Evolutionary conservation across 495 filamentous ascomycete genomes (phyloP), one percentile per base, ranked within the genome.

Genomic region (Letharia columbiana): DNA sequence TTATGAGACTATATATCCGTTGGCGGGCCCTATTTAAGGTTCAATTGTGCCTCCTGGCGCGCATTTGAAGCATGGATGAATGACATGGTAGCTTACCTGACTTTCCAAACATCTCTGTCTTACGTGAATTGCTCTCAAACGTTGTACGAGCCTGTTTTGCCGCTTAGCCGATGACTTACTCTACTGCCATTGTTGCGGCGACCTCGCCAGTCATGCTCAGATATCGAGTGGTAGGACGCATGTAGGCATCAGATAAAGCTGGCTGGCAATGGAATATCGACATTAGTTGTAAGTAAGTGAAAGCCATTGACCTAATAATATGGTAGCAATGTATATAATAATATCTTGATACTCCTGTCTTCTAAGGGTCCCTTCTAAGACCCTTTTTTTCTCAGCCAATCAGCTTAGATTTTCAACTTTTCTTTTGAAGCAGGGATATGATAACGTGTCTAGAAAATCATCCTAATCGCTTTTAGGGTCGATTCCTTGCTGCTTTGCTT

Each of bases 1-100:
- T 63, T 63, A 3, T 65, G 59, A 33, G 67, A 60, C 62, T 50
- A 68, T 37, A 68, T 65, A 37, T 60, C 67, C 13, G 49, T 57
- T 15, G 52, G 35, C 10, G 67, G 31, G 1, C 37, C 58, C 67
- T 63, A 65, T 35, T n/a, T 37, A 11, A 65, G 56, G 15, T 61
- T 59, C 23, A 65, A 37, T 28, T 41, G 18, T 52, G 44, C 67
- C 58, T 69, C 67, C 23, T 28, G 23, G 23, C 23, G 23, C 23
- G 23, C 23, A 28, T 28, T 28, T 28, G 23, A 28, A 28, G 23
- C 23, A 28, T 28, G 23, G 23, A 28, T 28, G 23, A 28, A 28
- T 28, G 23, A 28, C 23, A 18, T 58, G 20, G 54, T 7, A 20
- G 57, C 57, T 60, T 35, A 60, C 57, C 41, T 60, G 41, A 10